Evolutionary conservation across 345 rosid species (phyloP), one percentile per base, ranked within the genome.

Genomic region (Stellera chamaejasme): DNA sequence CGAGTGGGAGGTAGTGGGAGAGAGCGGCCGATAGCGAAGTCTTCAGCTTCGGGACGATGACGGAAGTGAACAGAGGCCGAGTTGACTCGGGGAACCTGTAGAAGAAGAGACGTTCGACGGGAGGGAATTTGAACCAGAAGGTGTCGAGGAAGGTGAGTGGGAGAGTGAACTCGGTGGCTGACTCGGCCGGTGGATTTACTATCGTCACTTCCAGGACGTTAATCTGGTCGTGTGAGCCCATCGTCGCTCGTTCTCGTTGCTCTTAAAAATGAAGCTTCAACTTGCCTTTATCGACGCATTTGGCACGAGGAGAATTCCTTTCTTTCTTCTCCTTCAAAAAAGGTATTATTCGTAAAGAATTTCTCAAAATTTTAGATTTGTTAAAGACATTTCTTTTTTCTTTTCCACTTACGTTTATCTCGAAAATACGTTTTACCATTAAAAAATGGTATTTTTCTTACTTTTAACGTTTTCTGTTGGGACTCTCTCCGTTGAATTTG

Each of bases 111-210:
- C 59, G 58, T n/a, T 51, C 55, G 3, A 69, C 72, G 1, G 73
- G 80, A 8, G 13, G n/a, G 5, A 71, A 55, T 0, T 69, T 63
- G 41, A 81, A 56, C 68, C 73, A 70, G 19, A 58, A 27, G 0
- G 57, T 49, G 15, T 77, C 79, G 6, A 61, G 69, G 12, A 27
- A 56, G 2, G 77, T 66, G 41, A 72, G 59, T 0, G 80, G 80
- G 4, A 77, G 54, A 15, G 64, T 27, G 48, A 60, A 58, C 11
- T 59, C 60, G 47, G 52, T 41, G 19, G 54, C 54, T 1, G 79
- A 45, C 43, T 56, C 50, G 44, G 52, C 4, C 26, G 64, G 50
- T 0, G 74, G 79, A 1, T 12, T 50, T 47, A 68, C 66, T 46
- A 52, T 53, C 43, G 52, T 5, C 2, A 58, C 59, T 8, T 59